These are phyloP conservation scores for Pichia sp. DNA, from an alignment of 1,139 yeast species.

Conservation along the genomic window DNA sequence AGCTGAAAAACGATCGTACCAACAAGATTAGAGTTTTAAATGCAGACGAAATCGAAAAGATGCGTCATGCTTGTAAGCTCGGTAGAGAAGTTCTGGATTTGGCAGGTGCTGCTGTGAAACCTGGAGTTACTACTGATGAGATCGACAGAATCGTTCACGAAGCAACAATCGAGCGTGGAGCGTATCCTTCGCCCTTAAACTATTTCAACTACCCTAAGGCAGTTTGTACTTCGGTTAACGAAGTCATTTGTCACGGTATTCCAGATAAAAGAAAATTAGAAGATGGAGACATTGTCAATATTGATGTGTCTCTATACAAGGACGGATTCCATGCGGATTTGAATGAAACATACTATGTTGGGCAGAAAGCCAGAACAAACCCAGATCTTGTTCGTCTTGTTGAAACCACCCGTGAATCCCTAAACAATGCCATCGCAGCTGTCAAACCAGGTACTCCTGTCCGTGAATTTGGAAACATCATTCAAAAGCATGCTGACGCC, in stretches of 20 bases:
- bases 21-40: slow-evolving; percentile 60
- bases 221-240: slow-evolving; percentile 90
- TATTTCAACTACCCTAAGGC: slow-evolving; percentile 93
- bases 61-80: slow-evolving; percentile 67
- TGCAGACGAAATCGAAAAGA: slow-evolving; percentile 64
- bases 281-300: slow-evolving; percentile 92
- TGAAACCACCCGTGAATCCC: slow-evolving; percentile 88
- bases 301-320: slow-evolving; percentile 82
- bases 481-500: slow-evolving; percentile 80
- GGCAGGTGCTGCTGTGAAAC: slow-evolving; percentile 77
- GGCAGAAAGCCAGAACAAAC: slow-evolving; percentile 74
- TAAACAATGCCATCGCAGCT: slow-evolving; percentile 73
- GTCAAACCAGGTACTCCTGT: slow-evolving; percentile 93
- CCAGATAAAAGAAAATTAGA: slow-evolving; percentile 83
- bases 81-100: slow-evolving; percentile 85
- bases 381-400: slow-evolving; percentile 82
- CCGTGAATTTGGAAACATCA: slow-evolving; percentile 81
- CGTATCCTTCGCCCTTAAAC: slow-evolving; percentile 94
- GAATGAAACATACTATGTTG: slow-evolving; percentile 96
- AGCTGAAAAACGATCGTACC: slow-evolving; percentile 67
- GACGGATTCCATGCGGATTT: slow-evolving; percentile 92
- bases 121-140: slow-evolving; percentile 93
- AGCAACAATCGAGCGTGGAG: slow-evolving; percentile 83
- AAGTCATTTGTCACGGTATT: slow-evolving; percentile 94
- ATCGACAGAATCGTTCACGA: slow-evolving; percentile 81